Evolutionary conservation across 768 basidiomycete genomes (phyloP), one percentile per base, ranked within the genome.

Genomic region (Pleurotus cornucopiae): DNA sequence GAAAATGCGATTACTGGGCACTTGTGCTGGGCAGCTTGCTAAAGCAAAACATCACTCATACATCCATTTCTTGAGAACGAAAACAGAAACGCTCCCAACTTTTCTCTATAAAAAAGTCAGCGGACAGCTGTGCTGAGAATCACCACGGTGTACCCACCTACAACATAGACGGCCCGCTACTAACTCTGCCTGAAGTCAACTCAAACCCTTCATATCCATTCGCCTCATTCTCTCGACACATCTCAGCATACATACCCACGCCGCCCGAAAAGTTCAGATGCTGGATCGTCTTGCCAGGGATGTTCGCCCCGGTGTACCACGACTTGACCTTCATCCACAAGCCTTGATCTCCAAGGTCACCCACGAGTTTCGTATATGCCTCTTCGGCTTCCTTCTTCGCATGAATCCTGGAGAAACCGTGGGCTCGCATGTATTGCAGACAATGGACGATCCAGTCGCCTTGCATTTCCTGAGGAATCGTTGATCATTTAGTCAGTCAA

Each of bases 251-350:
- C 39, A 61, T 37, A 2, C 63, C 60, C 9, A 66, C 40, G 12
- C 67, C 66, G 5, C 64, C 67, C 11, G 66, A 61, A 16, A 66
- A 67, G 39, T 63, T 65, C 34, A 66, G 57, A 30, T 62, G 38
- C 40, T 66, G 57, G 6, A 62, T 34, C 13, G 38, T 56, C 47
- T 67, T 67, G 6, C 65, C 62, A 5, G 64, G 65, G 6, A 68
- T 61, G 40, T 68, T 68, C 3, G 65, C 59, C 2, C 67, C 67
- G 2, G 45, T 65, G 45, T 65, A 68, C 61, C 66, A 68, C 11
- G 65, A 66, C 40, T 66, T 62, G 6, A 62, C 64, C n/a, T 61
- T 60, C 18, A 46, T 37, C 57, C 60, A 64, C 1, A 66, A 58
- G 6, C 49, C 55, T 6, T 39, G 23, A 6, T 58, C 52, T 20